A percentile compares a stretch with the other conserved stretches of the same genome.
Evolutionary conservation across 176 grass and related monocot genomes (phyloP).

Genomic region (Aegilops sharonensis): DNA sequence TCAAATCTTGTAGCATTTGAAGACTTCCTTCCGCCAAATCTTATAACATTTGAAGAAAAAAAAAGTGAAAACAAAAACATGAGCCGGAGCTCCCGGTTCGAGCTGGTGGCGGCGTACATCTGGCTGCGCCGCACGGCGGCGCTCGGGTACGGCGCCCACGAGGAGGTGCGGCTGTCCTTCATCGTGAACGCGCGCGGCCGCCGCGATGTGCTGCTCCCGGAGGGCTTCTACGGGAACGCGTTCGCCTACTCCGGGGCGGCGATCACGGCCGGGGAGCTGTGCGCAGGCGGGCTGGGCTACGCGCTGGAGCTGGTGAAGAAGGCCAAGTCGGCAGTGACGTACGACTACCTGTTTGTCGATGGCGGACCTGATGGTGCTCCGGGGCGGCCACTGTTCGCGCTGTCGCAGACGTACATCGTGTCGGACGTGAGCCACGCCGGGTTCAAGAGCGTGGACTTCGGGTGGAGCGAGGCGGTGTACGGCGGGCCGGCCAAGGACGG

Average conservation of each 20-base stretch:
- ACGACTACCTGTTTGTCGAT: slow-evolving; percentile 68
- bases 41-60: no score
- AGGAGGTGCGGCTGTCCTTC: slow-evolving; percentile 65
- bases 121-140: slow-evolving; percentile 60
- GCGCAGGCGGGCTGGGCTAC: slow-evolving; percentile 36
- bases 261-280: slow-evolving; percentile 41
- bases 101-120: slow-evolving; percentile 62
- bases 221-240: slow-evolving; percentile 79
- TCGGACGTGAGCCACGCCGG: slow-evolving; percentile 62
- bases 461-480: slow-evolving; percentile 58
- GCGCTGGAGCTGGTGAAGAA: slow-evolving; percentile 63
- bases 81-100: slow-evolving; percentile 40
- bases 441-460: slow-evolving; percentile 66
- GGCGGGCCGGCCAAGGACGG: slow-evolving; percentile 65
- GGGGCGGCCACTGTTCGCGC: slow-evolving; percentile 31
- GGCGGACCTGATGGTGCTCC: slow-evolving; percentile 57
- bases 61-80: not conserved
- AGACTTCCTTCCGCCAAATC: no score
- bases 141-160: slow-evolving; percentile 35
- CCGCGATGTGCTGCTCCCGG: slow-evolving; percentile 38
- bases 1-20: no score
- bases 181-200: slow-evolving; percentile 60
- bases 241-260: slow-evolving; percentile 58
- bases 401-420: slow-evolving; percentile 56
- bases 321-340: slow-evolving; percentile 54